Conservation (phyloP, 2,329 filamentous ascomycete genomes). For the Aplosporella prunicola region DNA sequence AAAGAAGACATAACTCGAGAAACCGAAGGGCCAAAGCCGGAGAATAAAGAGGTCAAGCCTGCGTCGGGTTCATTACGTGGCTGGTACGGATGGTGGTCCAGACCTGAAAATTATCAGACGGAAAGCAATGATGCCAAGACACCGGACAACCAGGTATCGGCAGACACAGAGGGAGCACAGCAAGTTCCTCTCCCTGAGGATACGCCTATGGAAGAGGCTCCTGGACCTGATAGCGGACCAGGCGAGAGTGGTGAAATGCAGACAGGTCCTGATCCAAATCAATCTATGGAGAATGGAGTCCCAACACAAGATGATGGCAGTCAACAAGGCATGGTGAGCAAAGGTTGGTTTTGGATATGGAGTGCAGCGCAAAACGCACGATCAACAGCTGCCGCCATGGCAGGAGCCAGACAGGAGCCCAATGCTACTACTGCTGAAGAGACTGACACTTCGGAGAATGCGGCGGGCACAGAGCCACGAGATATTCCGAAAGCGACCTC, state of each 20-base stretch:
- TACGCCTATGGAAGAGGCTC: constrained; percentile 25
- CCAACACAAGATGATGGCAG: neutral
- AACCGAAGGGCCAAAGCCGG: constrained; percentile 6
- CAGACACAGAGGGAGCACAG: constrained; percentile 28
- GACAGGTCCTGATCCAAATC: neutral
- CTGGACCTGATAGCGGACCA: constrained; percentile 13
- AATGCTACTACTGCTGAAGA: neutral
- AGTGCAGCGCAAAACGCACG: constrained; percentile 37
- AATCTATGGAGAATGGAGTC: neutral
- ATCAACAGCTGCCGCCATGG: constrained; percentile 14
- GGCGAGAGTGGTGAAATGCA: constrained; percentile 19
- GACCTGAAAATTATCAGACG: constrained; percentile 41
- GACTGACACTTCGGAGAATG: neutral
- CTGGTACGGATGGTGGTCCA: constrained; percentile 43
- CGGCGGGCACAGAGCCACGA: too few relatives aligned
- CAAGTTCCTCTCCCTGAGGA: constrained; percentile 32
- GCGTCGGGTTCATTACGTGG: constrained; percentile 18
- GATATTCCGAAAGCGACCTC: too few relatives aligned
- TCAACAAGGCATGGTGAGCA: constrained; percentile 18
- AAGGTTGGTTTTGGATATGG: constrained; percentile 43
- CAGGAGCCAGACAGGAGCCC: constrained; percentile 7
- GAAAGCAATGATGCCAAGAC: too few relatives aligned
- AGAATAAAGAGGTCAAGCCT: constrained; percentile 13
- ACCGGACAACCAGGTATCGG: too few relatives aligned
- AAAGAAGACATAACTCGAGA: neutral